Evolutionary conservation across 2,329 filamentous ascomycete genomes (phyloP).

Genomic region (Waltergamsia citrina): DNA sequence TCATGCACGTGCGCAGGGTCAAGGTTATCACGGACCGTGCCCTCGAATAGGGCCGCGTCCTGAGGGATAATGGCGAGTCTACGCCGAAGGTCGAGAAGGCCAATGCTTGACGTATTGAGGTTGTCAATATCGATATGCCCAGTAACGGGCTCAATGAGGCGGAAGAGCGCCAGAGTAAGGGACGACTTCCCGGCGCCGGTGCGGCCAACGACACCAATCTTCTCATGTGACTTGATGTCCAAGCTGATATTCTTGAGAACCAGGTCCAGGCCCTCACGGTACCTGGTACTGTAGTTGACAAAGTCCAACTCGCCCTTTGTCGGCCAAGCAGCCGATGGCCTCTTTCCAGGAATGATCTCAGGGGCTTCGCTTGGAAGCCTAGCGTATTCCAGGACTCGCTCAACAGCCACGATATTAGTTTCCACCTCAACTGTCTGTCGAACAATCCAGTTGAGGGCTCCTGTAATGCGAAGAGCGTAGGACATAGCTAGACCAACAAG

Average conservation of each 20-base stretch:
- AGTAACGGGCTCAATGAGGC: constrained; percentile 80
- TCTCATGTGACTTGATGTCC: constrained; percentile 91
- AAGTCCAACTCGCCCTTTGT: constrained; percentile 81
- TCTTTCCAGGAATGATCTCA: constrained; percentile 80
- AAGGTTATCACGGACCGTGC: constrained; percentile 86
- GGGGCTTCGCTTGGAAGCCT: constrained; percentile 85
- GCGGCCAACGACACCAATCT: constrained; percentile 93
- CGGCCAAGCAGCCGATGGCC: constrained; percentile 87
- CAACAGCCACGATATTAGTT: constrained; percentile 98
- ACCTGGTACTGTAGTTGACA: constrained; percentile 88
- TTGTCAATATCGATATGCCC: constrained; percentile 85
- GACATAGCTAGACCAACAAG: constrained; percentile 92
- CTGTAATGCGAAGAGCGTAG: constrained; percentile 93
- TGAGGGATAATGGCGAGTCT: constrained; percentile 95
- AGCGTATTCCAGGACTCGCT: constrained; percentile 94
- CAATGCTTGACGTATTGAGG: constrained; percentile 83
- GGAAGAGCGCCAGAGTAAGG: constrained; percentile 84
- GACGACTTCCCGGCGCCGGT: constrained; percentile 96
- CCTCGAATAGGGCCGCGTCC: constrained; percentile 92
- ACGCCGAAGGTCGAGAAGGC: constrained; percentile 77
- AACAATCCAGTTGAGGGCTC: constrained; percentile 98
- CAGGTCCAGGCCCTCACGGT: constrained; percentile 80
- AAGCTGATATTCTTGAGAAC: constrained; percentile 90
- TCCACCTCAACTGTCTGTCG: constrained; percentile 98
- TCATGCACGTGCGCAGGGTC: constrained; percentile 93